Percentiles rank a stretch among this genome's conserved stretches.
phyloP scores from a whole-genome alignment of 192 early-diverging fungal species.

The Backusella tarrabulga region DNA sequence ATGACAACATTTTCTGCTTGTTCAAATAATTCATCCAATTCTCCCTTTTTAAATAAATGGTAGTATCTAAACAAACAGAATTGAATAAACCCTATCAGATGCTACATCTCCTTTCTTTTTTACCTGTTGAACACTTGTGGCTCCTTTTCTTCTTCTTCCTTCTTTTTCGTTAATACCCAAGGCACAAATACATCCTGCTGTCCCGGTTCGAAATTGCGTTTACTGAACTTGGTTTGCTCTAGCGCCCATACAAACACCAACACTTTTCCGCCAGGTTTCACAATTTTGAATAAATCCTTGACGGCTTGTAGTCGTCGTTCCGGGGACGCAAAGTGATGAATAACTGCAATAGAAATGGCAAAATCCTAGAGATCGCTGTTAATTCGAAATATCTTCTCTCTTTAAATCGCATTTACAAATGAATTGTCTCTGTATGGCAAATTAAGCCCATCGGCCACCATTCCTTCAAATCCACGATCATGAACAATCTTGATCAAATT shows the following conservation, averaged over 20 bases:
- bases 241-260: constrained; percentile 97
- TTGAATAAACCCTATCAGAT: not conserved
- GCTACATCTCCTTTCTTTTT: not conserved
- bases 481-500: constrained; percentile 75
- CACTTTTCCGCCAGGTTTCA: constrained; percentile 63
- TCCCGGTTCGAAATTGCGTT: constrained; percentile 74
- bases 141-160: constrained; percentile 28
- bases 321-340: constrained; percentile 86
- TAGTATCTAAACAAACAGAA: constrained; percentile 68
- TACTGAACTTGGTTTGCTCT: constrained; percentile 75
- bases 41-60: constrained; percentile 86
- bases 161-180: constrained; percentile 73
- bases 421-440: constrained; percentile 68
- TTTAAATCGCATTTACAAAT: constrained; percentile 59
- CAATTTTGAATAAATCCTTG: constrained; percentile 77
- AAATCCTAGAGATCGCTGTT: constrained; percentile 65
- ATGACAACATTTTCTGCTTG: constrained; percentile 54
- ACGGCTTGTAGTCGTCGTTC: constrained; percentile 74
- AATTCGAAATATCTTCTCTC: too few species aligned
- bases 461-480: constrained; percentile 73
- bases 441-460: constrained; percentile 78
- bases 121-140: constrained; percentile 49
- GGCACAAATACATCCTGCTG: constrained; percentile 93
- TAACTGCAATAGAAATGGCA: constrained; percentile 93
- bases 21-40: constrained; percentile 72